Evolutionary conservation across 306 rosid genomes (phyloP).

Genomic region (Canavalia ensiformis): DNA sequence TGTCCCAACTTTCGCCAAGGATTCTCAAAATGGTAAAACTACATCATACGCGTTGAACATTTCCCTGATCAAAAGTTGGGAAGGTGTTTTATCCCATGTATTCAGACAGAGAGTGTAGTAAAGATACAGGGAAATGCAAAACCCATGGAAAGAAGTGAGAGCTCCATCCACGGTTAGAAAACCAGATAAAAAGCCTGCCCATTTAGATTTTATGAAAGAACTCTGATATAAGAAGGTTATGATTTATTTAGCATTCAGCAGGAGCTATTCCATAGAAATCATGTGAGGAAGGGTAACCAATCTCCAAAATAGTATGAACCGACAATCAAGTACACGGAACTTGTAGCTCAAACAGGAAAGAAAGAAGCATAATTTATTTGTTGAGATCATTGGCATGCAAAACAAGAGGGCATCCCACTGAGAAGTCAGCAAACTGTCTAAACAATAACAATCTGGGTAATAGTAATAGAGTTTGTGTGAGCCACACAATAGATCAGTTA

Average conservation of each 20-base stretch:
- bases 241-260: constrained; percentile 10
- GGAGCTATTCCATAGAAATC: constrained; percentile 12
- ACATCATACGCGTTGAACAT: background rate
- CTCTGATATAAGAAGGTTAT: constrained; percentile 6
- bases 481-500: constrained; percentile 48
- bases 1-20: constrained; percentile 12
- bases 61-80: background rate
- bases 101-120: background rate
- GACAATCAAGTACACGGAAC: constrained; percentile 29
- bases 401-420: background rate
- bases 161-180: constrained; percentile 9
- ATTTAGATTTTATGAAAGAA: background rate
- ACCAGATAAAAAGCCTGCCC: constrained; percentile 9
- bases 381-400: constrained; percentile 39
- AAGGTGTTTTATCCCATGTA: background rate
- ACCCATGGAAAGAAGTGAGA: constrained; percentile 15
- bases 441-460: constrained; percentile 11
- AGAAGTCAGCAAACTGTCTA: constrained; percentile 21
- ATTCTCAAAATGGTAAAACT: background rate
- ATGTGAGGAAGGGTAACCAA: constrained; percentile 23
- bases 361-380: background rate
- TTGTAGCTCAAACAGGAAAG: constrained; percentile 24
- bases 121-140: background rate
- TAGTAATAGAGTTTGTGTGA: background rate
- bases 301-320: constrained; percentile 32